phyloP scores from a whole-genome alignment of 2,329 filamentous ascomycete species.

The Pestalotiopsis sp. region DNA sequence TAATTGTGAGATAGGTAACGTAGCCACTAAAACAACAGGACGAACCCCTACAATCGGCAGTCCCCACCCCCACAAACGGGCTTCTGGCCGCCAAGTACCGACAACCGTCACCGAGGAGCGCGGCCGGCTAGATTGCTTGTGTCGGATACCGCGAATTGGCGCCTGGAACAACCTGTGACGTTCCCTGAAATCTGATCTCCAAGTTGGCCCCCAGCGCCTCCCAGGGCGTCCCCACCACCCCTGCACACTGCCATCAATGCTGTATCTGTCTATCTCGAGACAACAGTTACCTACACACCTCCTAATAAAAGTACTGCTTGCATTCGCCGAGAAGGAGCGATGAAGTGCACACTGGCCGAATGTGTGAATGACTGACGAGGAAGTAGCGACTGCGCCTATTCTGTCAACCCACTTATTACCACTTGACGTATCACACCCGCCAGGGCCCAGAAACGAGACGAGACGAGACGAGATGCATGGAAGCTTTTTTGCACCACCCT shows the following conservation, averaged over 20 bases:
- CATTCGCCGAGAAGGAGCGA: too few relatives aligned
- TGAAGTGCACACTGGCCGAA: too few relatives aligned
- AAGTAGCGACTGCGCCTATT: too few relatives aligned
- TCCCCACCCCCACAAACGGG: conserved; percentile 9
- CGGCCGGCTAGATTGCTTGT: conserved; percentile 1
- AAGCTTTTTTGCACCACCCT: conserved; percentile 3
- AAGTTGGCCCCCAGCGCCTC: neutral
- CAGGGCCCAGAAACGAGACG: neutral
- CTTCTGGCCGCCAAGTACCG: conserved; percentile 5
- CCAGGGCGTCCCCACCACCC: too few relatives aligned
- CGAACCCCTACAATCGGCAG: neutral
- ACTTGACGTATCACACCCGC: neutral
- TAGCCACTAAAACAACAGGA: neutral
- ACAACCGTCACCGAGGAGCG: neutral
- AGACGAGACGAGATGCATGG: conserved; percentile 3
- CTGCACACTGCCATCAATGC: neutral
- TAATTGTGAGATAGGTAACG: neutral
- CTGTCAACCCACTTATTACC: too few relatives aligned
- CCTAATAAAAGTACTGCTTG: too few relatives aligned
- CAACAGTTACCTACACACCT: too few relatives aligned
- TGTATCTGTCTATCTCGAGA: neutral
- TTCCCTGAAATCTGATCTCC: neutral
- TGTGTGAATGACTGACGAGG: too few relatives aligned
- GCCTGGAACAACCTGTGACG: neutral
- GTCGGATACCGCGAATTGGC: neutral